Conservation (phyloP, 495 filamentous ascomycete genomes). For the Pyrenula massariospora region DNA sequence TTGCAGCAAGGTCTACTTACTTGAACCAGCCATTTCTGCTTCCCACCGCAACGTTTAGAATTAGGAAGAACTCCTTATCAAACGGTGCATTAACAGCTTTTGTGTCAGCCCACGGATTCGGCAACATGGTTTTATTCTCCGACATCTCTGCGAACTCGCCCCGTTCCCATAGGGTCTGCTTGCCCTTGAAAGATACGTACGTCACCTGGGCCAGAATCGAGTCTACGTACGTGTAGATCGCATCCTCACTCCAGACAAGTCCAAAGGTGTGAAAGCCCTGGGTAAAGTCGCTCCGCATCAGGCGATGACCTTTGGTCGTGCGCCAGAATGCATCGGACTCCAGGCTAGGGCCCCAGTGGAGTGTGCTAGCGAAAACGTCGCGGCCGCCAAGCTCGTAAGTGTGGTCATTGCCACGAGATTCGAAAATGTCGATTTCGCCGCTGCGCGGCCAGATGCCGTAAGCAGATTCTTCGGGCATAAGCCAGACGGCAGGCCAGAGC, state of each 20-base stretch:
- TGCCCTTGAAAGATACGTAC: too few species aligned
- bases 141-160: conserved; percentile 63
- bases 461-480: conserved; percentile 59
- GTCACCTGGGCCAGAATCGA: conserved; percentile 44
- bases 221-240: conserved; percentile 79
- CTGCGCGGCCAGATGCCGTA: conserved; percentile 69
- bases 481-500: conserved; percentile 83
- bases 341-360: conserved; percentile 1
- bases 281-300: conserved; percentile 8
- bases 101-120: conserved; percentile 56
- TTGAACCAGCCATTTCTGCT: conserved; percentile 77
- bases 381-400: conserved; percentile 36
- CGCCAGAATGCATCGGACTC: conserved; percentile 60
- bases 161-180: conserved; percentile 59
- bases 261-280: conserved; percentile 54
- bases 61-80: conserved; percentile 68
- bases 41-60: conserved; percentile 70
- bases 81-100: conserved; percentile 52
- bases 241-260: conserved; percentile 77
- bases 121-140: conserved; percentile 54
- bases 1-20: too few species aligned
- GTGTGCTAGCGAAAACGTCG: neutral
- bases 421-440: conserved; percentile 76
- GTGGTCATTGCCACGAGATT: conserved; percentile 63
- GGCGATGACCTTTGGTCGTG: conserved; percentile 46